Evolutionary conservation across 192 early-diverging fungal species (phyloP).

Genomic region (Gonapodya prolifera): DNA sequence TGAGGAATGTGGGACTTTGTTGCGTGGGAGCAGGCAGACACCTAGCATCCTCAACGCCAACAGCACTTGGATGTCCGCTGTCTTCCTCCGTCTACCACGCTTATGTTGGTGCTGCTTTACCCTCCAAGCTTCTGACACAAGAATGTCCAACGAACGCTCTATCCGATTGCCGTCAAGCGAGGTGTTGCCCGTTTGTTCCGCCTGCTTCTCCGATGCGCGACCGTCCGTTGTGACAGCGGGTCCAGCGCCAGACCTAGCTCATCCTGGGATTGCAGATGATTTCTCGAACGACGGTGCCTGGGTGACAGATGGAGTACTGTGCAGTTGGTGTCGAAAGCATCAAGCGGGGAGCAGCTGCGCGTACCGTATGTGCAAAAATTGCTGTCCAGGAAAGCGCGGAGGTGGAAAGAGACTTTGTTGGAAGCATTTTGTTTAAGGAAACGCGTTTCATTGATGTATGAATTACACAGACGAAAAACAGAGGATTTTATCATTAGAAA

Average conservation of each 20-base stretch:
- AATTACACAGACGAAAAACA: too few species aligned
- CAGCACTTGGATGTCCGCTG: neutral
- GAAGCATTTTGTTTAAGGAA: neutral
- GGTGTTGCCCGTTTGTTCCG: neutral
- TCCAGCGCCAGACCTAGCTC: neutral
- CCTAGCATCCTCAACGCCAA: neutral
- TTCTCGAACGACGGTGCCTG: neutral
- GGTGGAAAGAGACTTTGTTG: neutral
- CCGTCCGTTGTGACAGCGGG: neutral
- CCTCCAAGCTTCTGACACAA: neutral
- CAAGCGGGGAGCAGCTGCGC: neutral
- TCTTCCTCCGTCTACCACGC: neutral
- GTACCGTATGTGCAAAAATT: neutral
- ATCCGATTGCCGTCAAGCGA: neutral
- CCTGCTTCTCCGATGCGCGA: neutral
- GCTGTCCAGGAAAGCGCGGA: neutral
- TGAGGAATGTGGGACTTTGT: neutral
- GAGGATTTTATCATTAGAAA: conserved; percentile 3
- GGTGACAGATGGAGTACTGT: neutral
- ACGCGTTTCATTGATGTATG: too few species aligned
- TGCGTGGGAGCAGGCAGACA: neutral
- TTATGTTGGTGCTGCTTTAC: neutral
- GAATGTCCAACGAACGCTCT: neutral
- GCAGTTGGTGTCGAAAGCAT: neutral
- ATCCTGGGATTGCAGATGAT: neutral